These are phyloP conservation scores for Celoporthe dispersa DNA, from an alignment of 2,329 filamentous ascomycete species.

Conservation along the genomic window DNA sequence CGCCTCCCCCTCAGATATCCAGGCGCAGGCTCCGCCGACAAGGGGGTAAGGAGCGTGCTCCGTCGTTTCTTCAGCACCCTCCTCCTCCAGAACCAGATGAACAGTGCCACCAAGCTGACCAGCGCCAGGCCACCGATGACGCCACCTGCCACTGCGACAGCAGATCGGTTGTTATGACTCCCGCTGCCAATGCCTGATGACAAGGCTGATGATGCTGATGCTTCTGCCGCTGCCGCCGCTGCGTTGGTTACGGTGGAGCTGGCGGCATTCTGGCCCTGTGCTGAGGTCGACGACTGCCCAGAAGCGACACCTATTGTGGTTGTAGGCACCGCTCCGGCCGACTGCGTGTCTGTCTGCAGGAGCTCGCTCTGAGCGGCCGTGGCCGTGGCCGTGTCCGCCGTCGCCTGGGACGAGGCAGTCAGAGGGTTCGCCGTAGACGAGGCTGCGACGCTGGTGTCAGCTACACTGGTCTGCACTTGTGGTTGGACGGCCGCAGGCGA, in stretches of 20 bases:
- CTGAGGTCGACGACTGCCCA: slow-evolving; percentile 23
- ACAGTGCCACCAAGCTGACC: slow-evolving; percentile 50
- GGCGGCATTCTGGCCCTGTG: slow-evolving; percentile 8
- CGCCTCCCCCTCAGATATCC: slow-evolving; percentile 35
- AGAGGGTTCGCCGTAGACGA: slow-evolving; percentile 11
- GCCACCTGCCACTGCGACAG: slow-evolving; percentile 54
- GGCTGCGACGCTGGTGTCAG: slow-evolving; percentile 43
- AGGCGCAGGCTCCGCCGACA: slow-evolving; percentile 41
- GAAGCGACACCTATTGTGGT: slow-evolving; percentile 30
- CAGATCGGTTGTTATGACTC: slow-evolving; percentile 39
- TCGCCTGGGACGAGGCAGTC: slow-evolving; percentile 30
- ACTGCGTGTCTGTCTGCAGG: slow-evolving; percentile 17
- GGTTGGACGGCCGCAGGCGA: slow-evolving; percentile 32
- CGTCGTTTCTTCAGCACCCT: slow-evolving; percentile 47
- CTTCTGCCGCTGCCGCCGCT: slow-evolving; percentile 12
- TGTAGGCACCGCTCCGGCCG: slow-evolving; percentile 17
- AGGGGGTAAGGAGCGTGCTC: slow-evolving; percentile 54
- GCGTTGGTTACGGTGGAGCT: slow-evolving; percentile 34
- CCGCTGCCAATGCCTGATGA: slow-evolving; percentile 23
- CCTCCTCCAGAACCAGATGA: slow-evolving; percentile 57
- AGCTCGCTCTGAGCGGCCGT: slow-evolving; percentile 26
- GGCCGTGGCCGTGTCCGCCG: slow-evolving; percentile 8
- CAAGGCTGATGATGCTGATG: background rate
- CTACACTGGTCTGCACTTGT: slow-evolving; percentile 39
- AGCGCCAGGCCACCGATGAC: slow-evolving; percentile 54